Evolutionary conservation across 495 filamentous ascomycete species (phyloP).

Genomic region (Tuber umbilicatum): DNA sequence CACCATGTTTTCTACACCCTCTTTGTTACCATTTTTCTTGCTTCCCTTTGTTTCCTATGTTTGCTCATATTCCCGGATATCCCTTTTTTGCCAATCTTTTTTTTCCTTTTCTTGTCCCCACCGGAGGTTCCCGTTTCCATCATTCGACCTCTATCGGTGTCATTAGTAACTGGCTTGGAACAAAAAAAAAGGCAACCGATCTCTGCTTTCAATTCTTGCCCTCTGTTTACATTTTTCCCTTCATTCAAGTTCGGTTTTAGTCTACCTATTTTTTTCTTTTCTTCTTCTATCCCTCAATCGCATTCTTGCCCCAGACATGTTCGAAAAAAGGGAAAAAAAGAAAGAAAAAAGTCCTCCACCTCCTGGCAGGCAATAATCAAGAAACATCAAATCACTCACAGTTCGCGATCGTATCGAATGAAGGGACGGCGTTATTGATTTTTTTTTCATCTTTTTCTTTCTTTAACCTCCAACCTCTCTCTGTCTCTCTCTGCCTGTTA

Average conservation of each 20-base stretch:
- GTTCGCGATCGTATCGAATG: conserved; percentile 19
- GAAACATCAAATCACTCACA: conserved; percentile 29
- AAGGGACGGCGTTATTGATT: conserved; percentile 29
- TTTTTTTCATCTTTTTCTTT: conserved; percentile 11
- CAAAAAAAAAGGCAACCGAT: conserved; percentile 11
- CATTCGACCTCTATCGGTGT: neutral
- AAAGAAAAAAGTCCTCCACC: neutral
- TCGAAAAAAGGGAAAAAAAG: neutral
- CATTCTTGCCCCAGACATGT: neutral
- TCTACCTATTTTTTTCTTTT: neutral
- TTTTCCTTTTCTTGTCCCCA: neutral
- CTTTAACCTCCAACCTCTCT: conserved; percentile 5
- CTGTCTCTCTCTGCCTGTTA: conserved; percentile 3
- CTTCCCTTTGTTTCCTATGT: neutral
- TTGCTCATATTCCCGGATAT: neutral
- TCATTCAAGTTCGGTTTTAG: neutral
- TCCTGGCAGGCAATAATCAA: neutral
- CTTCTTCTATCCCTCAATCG: neutral
- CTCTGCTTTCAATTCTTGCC: neutral
- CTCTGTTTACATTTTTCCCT: neutral
- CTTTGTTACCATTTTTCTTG: neutral
- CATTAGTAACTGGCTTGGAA: conserved; percentile 2
- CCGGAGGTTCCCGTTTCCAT: conserved; percentile 1
- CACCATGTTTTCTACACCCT: neutral
- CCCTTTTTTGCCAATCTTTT: neutral